Evolutionary conservation across 768 basidiomycete species (phyloP).

Genomic region (Solioccasus polychromus): DNA sequence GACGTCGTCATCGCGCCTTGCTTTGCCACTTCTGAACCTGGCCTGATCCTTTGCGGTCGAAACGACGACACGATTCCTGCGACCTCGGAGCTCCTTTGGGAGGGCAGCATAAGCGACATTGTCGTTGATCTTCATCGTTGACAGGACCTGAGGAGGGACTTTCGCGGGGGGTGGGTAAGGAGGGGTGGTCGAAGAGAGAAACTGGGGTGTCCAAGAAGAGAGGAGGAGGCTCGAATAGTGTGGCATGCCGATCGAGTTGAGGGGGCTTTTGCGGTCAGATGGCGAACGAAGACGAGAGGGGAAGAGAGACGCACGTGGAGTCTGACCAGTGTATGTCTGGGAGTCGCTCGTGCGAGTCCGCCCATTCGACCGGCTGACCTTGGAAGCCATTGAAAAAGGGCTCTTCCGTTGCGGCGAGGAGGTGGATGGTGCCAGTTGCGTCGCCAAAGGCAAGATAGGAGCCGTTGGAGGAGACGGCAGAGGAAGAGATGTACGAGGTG

Average conservation of each 20-base stretch:
- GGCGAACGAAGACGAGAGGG: background rate
- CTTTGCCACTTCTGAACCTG: constrained; percentile 86
- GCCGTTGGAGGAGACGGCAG: constrained; percentile 80
- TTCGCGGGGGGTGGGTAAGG: constrained; percentile 67
- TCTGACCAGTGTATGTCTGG: constrained; percentile 80
- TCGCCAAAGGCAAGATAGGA: constrained; percentile 95
- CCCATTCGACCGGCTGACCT: constrained; percentile 83
- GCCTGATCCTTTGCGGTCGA: constrained; percentile 54
- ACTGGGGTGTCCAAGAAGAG: constrained; percentile 59
- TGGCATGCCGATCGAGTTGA: constrained; percentile 88
- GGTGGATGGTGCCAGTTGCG: constrained; percentile 77
- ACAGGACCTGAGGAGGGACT: constrained; percentile 76
- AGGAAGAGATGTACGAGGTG: constrained; percentile 73
- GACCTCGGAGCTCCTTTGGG: constrained; percentile 81
- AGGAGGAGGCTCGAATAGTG: constrained; percentile 73
- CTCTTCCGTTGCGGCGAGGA: constrained; percentile 72
- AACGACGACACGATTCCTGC: constrained; percentile 67
- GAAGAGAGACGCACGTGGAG: constrained; percentile 56
- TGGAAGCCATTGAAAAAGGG: constrained; percentile 87
- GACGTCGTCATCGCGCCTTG: constrained; percentile 44
- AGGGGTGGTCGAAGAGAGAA: constrained; percentile 45
- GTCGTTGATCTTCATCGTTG: constrained; percentile 82
- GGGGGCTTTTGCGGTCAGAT: constrained; percentile 50
- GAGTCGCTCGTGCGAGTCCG: constrained; percentile 65
- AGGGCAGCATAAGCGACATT: constrained; percentile 86